Evolutionary conservation across 257 asterid genomes (phyloP).

Genomic region (Osmanthus fragrans): DNA sequence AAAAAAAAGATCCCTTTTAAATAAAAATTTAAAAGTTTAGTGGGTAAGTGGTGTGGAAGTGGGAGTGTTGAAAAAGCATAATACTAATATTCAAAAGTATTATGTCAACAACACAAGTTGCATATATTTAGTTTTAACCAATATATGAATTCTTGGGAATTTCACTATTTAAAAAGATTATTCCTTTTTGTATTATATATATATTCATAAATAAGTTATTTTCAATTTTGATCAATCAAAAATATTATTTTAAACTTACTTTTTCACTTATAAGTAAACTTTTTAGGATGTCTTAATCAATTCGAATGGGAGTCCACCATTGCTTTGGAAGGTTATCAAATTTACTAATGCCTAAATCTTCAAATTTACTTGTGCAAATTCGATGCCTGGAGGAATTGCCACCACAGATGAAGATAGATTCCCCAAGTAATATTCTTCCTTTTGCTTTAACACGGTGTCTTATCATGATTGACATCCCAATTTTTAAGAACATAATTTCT

Average conservation of each 20-base stretch:
- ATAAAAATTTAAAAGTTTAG: background rate
- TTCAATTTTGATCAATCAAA: background rate
- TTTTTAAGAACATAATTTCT: background rate
- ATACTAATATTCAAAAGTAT: background rate
- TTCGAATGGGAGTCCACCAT: background rate
- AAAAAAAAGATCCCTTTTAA: too few relatives aligned
- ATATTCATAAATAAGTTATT: background rate
- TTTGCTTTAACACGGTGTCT: background rate
- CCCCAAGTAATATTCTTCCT: background rate
- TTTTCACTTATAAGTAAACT: background rate
- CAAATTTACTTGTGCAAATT: background rate
- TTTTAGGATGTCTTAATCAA: background rate
- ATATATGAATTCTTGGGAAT: background rate
- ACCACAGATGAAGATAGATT: background rate
- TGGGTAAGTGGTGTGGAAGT: background rate
- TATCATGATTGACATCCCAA: background rate
- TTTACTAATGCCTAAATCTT: background rate
- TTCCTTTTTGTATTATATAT: background rate
- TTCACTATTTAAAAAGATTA: background rate
- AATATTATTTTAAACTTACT: background rate
- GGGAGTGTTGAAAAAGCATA: background rate
- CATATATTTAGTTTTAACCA: background rate
- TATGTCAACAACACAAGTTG: background rate
- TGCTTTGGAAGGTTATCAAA: too few relatives aligned
- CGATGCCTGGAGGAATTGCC: background rate